Conservation (phyloP, 345 rosid genomes). For the Hibiscus trionum region DNA sequence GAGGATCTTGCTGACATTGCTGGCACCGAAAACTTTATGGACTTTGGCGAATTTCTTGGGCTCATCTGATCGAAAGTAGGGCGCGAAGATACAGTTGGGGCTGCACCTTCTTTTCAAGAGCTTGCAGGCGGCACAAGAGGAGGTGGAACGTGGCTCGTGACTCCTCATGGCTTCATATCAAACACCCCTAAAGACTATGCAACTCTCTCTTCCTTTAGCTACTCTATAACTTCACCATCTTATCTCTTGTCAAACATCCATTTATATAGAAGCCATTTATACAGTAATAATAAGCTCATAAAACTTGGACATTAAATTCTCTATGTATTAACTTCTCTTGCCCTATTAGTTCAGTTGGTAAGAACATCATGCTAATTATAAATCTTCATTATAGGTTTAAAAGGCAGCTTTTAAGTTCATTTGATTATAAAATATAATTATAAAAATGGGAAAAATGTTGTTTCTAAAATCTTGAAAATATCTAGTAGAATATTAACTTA, state of each 20-base stretch:
- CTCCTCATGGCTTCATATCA: slow-evolving; percentile 30
- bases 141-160: slow-evolving; percentile 69
- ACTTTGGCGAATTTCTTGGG: slow-evolving; percentile 67
- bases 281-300: no score
- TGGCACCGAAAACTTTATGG: slow-evolving; percentile 92
- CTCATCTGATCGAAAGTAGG: slow-evolving; percentile 70
- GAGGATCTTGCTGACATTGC: slow-evolving; percentile 91
- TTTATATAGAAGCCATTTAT: slow-evolving; percentile 4
- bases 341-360: no score
- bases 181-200: neutral
- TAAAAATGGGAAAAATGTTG: neutral
- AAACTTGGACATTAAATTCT: no score
- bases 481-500: neutral
- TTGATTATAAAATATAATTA: neutral
- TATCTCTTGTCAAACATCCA: neutral
- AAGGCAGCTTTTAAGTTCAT: neutral
- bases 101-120: slow-evolving; percentile 70
- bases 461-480: neutral
- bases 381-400: no score
- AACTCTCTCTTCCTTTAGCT: neutral
- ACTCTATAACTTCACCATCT: slow-evolving; percentile 1
- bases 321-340: no score
- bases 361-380: no score
- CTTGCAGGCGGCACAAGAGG: slow-evolving; percentile 97
- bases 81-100: slow-evolving; percentile 77